These are phyloP conservation scores for Ophiostoma novo-ulmi DNA, from an alignment of 2,329 filamentous ascomycete genomes.

Conservation along the genomic window DNA sequence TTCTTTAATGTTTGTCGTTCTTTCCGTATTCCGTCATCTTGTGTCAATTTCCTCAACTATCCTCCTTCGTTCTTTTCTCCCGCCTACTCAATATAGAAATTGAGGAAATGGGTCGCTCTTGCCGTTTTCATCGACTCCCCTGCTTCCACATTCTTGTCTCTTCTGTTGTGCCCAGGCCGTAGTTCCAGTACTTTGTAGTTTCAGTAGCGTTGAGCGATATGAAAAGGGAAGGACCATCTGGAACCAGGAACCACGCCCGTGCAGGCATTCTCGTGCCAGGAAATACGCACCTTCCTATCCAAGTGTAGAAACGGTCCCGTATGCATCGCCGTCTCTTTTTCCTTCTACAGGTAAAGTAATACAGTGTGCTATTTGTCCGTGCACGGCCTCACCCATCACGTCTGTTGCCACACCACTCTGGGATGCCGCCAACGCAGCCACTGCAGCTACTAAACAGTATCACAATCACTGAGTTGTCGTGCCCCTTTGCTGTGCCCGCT, in stretches of 20 bases:
- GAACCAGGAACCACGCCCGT: no score
- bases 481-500: background rate
- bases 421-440: background rate
- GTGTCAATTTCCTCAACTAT: background rate
- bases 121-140: background rate
- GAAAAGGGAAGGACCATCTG: background rate
- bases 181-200: background rate
- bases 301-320: constrained; percentile 5
- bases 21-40: background rate
- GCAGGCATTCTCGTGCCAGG: background rate
- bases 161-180: no score
- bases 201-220: background rate
- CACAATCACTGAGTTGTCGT: background rate
- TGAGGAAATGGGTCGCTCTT: background rate
- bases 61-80: background rate
- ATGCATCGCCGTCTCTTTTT: background rate
- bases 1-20: background rate
- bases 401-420: constrained; percentile 1
- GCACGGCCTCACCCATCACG: constrained; percentile 9
- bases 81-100: no score
- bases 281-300: constrained; percentile 9
- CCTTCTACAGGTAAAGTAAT: background rate
- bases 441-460: background rate
- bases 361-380: background rate
- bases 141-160: background rate